Conservation (phyloP, 1,284 basidiomycete genomes). For the Microbotryomycetes sp. region DNA sequence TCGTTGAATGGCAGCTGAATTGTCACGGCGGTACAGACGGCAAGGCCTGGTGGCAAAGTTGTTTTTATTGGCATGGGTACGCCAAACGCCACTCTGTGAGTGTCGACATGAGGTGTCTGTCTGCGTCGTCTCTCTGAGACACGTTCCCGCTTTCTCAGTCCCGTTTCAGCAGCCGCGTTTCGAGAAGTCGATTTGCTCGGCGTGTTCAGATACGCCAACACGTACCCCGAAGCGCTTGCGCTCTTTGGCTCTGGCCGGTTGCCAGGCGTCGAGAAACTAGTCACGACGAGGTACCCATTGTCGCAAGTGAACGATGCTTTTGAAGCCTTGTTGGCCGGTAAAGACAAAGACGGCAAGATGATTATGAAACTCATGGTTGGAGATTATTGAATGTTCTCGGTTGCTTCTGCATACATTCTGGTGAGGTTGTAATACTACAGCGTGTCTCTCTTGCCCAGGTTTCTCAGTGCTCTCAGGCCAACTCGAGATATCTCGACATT, state of each 20-base stretch:
- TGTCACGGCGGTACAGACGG: too few relatives aligned
- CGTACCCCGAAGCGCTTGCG: slow-evolving; percentile 71
- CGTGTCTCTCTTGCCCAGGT: too few relatives aligned
- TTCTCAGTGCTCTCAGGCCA: too few relatives aligned
- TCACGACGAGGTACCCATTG: slow-evolving; percentile 71
- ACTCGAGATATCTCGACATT: slow-evolving; percentile 32
- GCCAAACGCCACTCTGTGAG: slow-evolving; percentile 58
- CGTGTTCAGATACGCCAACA: slow-evolving; percentile 66
- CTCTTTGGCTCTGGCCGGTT: slow-evolving; percentile 61
- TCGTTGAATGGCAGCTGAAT: slow-evolving; percentile 7
- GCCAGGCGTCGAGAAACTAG: slow-evolving; percentile 60
- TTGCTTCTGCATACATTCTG: too few relatives aligned
- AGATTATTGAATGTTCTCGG: slow-evolving; percentile 26
- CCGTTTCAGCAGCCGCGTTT: slow-evolving; percentile 70
- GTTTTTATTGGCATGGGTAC: slow-evolving; percentile 94
- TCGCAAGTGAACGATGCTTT: slow-evolving; percentile 64
- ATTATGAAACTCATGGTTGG: slow-evolving; percentile 80
- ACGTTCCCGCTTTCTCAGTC: too few relatives aligned
- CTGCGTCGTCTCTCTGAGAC: neutral
- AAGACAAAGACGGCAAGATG: slow-evolving; percentile 66
- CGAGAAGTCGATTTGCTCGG: slow-evolving; percentile 91
- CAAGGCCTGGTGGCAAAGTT: slow-evolving; percentile 74
- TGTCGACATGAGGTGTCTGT: neutral
- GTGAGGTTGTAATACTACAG: too few relatives aligned
- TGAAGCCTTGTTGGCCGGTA: slow-evolving; percentile 64